These are phyloP conservation scores for Neofusicoccum cordaticola DNA, from an alignment of 2,329 filamentous ascomycete genomes.

Conservation along the genomic window DNA sequence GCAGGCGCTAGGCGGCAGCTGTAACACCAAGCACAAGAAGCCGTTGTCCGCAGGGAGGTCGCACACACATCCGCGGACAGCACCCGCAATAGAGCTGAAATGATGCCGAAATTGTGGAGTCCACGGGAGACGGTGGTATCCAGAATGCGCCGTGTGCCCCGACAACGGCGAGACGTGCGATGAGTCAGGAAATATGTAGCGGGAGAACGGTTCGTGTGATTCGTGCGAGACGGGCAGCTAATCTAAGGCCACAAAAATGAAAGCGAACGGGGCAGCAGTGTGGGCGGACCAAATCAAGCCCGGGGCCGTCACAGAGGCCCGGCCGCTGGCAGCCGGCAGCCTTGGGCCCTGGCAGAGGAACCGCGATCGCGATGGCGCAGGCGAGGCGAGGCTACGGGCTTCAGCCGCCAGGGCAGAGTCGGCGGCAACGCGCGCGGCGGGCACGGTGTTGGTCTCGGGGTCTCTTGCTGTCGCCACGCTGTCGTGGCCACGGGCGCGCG, in stretches of 20 bases:
- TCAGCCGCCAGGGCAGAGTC: background rate
- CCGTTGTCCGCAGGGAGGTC: background rate
- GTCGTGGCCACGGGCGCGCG: background rate
- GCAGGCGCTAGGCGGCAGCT: background rate
- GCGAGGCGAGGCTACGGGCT: background rate
- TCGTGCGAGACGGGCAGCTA: background rate
- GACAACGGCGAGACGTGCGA: background rate
- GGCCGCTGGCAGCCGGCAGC: slow-evolving; percentile 42
- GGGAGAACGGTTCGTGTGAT: background rate
- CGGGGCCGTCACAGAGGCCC: slow-evolving; percentile 29
- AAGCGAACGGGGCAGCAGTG: slow-evolving; percentile 9
- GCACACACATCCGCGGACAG: background rate
- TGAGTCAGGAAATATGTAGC: background rate
- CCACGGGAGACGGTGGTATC: background rate
- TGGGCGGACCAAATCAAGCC: slow-evolving; percentile 65
- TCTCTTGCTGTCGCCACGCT: slow-evolving; percentile 14
- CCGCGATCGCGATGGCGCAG: background rate
- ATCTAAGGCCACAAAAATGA: background rate
- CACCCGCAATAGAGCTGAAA: background rate
- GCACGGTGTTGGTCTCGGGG: background rate
- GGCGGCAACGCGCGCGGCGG: background rate
- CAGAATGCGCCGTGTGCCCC: slow-evolving; percentile 5
- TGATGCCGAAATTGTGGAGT: background rate
- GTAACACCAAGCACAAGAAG: background rate
- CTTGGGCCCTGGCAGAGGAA: background rate